A percentile compares a stretch with the other conserved stretches of the same genome.
Conservation (phyloP, 441 rosid species). For the Metrosideros polymorpha region DNA sequence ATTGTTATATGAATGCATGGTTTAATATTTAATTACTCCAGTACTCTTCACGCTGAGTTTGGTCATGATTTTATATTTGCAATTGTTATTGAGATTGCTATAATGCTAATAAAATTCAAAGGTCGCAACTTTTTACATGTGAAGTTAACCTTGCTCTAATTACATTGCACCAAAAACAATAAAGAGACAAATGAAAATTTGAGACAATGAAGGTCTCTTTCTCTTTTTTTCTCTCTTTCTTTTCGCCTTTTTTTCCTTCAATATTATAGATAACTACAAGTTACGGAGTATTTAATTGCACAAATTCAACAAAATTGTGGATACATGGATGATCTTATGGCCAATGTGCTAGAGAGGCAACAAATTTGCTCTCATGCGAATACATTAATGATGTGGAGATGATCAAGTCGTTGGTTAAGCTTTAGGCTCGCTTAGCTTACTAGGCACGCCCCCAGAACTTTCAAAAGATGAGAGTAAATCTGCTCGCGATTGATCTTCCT, state of each 20-base stretch:
- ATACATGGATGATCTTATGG: neutral
- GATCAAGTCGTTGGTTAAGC: neutral
- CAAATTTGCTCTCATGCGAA: neutral
- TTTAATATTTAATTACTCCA: no score
- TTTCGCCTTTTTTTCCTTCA: neutral
- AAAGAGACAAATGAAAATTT: neutral
- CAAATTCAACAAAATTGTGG: neutral
- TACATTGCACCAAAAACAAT: neutral
- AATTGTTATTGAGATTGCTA: accelerated
- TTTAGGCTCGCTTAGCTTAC: no score
- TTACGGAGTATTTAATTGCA: neutral
- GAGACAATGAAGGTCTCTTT: neutral
- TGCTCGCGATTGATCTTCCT: neutral
- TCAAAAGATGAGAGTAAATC: neutral
- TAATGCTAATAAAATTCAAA: accelerated
- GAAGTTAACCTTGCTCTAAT: neutral
- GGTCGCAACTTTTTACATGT: neutral
- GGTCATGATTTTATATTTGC: accelerated
- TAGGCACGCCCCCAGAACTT: neutral
- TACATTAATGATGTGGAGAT: neutral
- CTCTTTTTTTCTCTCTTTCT: no score
- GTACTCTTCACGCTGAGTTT: no score
- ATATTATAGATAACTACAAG: neutral
- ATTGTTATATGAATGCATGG: no score
- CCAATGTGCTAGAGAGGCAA: neutral